Evolutionary conservation across 441 rosid species (phyloP).

Genomic region (Kokia cookei): DNA sequence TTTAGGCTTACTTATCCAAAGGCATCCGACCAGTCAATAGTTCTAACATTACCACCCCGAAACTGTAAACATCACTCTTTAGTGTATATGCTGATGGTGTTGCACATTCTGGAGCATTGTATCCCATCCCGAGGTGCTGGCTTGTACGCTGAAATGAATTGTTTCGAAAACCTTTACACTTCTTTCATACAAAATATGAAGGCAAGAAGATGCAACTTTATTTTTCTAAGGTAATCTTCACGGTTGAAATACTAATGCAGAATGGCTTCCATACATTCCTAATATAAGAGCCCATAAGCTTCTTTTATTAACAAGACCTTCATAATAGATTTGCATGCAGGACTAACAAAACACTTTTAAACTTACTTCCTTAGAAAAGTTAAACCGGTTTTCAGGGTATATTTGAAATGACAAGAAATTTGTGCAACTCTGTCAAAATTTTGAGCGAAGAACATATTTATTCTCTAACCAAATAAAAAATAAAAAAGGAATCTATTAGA

Average conservation of each 20-base stretch:
- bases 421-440: not conserved
- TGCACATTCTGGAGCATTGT: slow-evolving; percentile 87
- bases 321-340: not conserved
- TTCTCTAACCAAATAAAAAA: not conserved
- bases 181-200: not conserved
- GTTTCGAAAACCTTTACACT: too few relatives aligned
- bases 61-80: slow-evolving; percentile 90
- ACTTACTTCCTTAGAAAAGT: not conserved
- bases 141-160: slow-evolving; percentile 54
- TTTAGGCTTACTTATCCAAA: slow-evolving; percentile 42
- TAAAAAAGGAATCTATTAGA: not conserved
- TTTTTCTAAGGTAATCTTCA: not conserved
- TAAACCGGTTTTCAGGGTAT: not conserved
- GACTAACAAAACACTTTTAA: not conserved
- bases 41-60: slow-evolving; percentile 95
- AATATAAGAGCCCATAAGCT: not conserved
- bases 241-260: not conserved
- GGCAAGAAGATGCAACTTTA: not conserved
- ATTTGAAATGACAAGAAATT: not conserved
- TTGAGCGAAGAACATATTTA: not conserved
- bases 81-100: slow-evolving; percentile 63
- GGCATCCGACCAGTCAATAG: slow-evolving; percentile 85
- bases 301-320: not conserved
- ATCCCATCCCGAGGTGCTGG: slow-evolving; percentile 88
- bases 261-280: not conserved